Percentiles rank a stretch among this genome's conserved stretches.
Conservation (phyloP, 768 basidiomycete genomes). For the Termitomyces sp. region DNA sequence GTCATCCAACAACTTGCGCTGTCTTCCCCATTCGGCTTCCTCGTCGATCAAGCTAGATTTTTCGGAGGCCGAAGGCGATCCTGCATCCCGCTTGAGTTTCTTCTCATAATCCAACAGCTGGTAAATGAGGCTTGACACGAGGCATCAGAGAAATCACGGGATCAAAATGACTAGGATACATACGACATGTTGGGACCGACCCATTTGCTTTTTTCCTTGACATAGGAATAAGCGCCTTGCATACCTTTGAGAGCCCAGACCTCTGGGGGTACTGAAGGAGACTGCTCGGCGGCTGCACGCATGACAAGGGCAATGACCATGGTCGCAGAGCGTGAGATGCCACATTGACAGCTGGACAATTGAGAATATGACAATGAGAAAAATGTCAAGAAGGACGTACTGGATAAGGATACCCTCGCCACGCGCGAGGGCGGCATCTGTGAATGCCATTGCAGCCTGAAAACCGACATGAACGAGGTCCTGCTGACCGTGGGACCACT, state of each 20-base stretch:
- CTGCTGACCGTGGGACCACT: conserved; percentile 93
- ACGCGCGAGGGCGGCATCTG: conserved; percentile 69
- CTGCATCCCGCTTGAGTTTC: conserved; percentile 44
- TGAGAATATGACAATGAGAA: conserved; percentile 16
- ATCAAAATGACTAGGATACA: conserved; percentile 28
- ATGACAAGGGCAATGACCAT: conserved; percentile 89
- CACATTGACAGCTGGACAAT: conserved; percentile 77
- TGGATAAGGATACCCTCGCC: conserved; percentile 81
- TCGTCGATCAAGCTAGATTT: conserved; percentile 53
- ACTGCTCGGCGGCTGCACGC: conserved; percentile 76
- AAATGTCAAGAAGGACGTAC: conserved; percentile 41
- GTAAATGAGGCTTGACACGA: conserved; percentile 70
- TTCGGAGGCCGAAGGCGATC: conserved; percentile 50
- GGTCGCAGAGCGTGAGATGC: conserved; percentile 88
- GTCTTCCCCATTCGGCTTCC: conserved; percentile 78
- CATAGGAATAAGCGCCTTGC: conserved; percentile 86
- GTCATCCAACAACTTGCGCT: conserved; percentile 56
- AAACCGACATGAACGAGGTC: conserved; percentile 80
- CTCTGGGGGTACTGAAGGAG: conserved; percentile 62
- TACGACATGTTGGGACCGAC: conserved; percentile 95
- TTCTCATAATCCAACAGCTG: conserved; percentile 91
- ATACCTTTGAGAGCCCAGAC: conserved; percentile 80
- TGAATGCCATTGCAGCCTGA: conserved; percentile 73
- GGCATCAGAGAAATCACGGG: conserved; percentile 12
- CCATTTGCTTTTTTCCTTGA: conserved; percentile 84